These are phyloP conservation scores for Podila epicladia DNA, from an alignment of 192 early-diverging fungal species.

Conservation along the genomic window DNA sequence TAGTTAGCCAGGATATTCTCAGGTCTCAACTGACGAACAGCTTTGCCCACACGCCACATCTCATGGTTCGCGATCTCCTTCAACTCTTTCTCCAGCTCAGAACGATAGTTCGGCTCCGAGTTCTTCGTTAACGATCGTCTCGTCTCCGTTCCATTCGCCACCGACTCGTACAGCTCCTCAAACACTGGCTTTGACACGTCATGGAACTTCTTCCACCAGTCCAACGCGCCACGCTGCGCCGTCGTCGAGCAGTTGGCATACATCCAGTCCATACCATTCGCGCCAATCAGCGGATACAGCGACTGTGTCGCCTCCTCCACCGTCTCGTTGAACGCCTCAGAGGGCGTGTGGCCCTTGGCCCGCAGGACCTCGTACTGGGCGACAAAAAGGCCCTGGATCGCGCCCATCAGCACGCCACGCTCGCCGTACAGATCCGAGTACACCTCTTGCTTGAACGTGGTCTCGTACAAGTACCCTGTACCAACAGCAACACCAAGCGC, in stretches of 20 bases:
- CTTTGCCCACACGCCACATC: slow-evolving; percentile 93
- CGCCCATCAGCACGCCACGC: slow-evolving; percentile 98
- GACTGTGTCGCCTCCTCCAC: slow-evolving; percentile 99
- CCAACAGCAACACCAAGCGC: slow-evolving; percentile 95
- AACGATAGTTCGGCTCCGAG: slow-evolving; percentile 91
- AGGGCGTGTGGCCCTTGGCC: slow-evolving; percentile 93
- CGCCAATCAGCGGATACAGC: slow-evolving; percentile 94
- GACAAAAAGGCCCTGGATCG: slow-evolving; percentile 95
- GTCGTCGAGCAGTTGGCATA: slow-evolving; percentile 98
- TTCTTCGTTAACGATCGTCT: slow-evolving; percentile 87
- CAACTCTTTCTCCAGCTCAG: slow-evolving; percentile 92
- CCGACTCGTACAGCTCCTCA: slow-evolving; percentile 87
- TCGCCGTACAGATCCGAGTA: slow-evolving; percentile 97
- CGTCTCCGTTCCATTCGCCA: slow-evolving; percentile 90
- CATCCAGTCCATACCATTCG: slow-evolving; percentile 97
- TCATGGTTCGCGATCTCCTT: slow-evolving; percentile 82
- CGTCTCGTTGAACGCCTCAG: slow-evolving; percentile 99
- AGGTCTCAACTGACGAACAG: slow-evolving; percentile 88
- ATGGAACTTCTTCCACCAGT: slow-evolving; percentile 97
- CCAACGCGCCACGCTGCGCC: slow-evolving; percentile 94
- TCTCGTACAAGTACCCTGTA: slow-evolving; percentile 97
- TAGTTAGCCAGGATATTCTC: slow-evolving; percentile 72
- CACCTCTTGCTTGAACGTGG: slow-evolving; percentile 96
- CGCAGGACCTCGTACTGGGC: slow-evolving; percentile 98
- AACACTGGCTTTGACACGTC: slow-evolving; percentile 94